Conservation (phyloP, 495 filamentous ascomycete species). For the Penicillium tannophilum region DNA sequence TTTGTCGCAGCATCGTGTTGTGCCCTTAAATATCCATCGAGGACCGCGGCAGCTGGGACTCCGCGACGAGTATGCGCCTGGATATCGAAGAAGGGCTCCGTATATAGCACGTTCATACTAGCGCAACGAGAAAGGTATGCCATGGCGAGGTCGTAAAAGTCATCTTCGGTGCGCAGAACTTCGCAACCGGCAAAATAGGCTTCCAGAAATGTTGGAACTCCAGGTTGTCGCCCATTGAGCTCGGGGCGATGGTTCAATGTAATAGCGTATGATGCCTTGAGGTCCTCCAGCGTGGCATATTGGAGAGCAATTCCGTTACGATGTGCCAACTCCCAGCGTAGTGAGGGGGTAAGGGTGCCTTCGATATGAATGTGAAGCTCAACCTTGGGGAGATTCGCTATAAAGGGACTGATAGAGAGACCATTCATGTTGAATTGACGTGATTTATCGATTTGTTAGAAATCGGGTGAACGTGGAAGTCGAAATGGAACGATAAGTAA, state of each 20-base stretch:
- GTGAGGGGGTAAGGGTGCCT: constrained; percentile 41
- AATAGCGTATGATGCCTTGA: constrained; percentile 34
- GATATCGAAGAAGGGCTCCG: constrained; percentile 47
- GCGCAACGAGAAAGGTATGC: constrained; percentile 35
- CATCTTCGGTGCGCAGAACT: constrained; percentile 38
- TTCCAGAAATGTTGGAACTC: constrained; percentile 42
- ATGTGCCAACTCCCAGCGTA: constrained; percentile 40
- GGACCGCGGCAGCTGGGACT: constrained; percentile 31
- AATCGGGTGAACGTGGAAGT: not conserved
- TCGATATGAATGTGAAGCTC: constrained; percentile 51
- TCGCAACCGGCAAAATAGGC: constrained; percentile 44
- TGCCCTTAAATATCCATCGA: constrained; percentile 40
- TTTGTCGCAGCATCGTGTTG: constrained; percentile 29
- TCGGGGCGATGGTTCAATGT: constrained; percentile 38
- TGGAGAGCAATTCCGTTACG: constrained; percentile 39
- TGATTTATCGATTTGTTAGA: not conserved
- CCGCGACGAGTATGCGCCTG: constrained; percentile 46
- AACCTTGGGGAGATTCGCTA: constrained; percentile 41
- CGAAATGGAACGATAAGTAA: not conserved
- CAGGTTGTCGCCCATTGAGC: constrained; percentile 34
- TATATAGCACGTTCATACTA: constrained; percentile 44
- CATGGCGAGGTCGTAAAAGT: constrained; percentile 48
- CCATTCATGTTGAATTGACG: constrained; percentile 29
- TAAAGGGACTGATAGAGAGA: constrained; percentile 33
- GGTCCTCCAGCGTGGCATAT: constrained; percentile 33